Conservation (phyloP, 352 stramenopile species). For the Pythium scleroteichum region DNA sequence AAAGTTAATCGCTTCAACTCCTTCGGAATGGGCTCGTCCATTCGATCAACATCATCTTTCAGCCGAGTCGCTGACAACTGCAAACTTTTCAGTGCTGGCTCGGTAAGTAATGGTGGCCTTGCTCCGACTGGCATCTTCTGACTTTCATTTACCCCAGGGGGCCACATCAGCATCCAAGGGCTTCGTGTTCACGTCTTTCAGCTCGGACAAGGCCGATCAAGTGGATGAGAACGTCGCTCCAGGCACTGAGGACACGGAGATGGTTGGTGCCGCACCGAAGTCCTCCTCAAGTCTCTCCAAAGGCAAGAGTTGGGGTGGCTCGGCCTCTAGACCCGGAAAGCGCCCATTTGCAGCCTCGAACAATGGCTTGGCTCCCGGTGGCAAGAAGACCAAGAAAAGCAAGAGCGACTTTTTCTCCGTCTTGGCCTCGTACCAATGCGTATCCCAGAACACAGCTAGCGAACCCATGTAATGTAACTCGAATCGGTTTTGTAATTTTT, state of each 20-base stretch:
- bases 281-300: constrained; percentile 36
- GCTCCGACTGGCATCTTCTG: constrained; percentile 1
- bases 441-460: constrained; percentile 33
- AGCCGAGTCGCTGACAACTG: constrained; percentile 65
- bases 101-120: constrained; percentile 38
- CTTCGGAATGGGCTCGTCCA: constrained; percentile 47
- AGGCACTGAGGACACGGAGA: constrained; percentile 28
- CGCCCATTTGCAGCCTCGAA: constrained; percentile 26
- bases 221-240: constrained; percentile 39
- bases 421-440: constrained; percentile 70
- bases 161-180: constrained; percentile 45
- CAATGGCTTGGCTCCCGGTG: not conserved
- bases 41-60: constrained; percentile 62
- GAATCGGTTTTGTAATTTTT: too few relatives aligned
- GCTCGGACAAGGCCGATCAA: constrained; percentile 38
- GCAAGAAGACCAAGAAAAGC: constrained; percentile 38
- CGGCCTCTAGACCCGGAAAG: constrained; percentile 23
- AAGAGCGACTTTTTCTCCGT: constrained; percentile 67
- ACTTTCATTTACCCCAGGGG: not conserved
- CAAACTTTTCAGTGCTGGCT: constrained; percentile 68
- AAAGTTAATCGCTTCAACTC: constrained; percentile 58
- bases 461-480: constrained; percentile 38
- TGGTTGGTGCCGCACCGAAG: constrained; percentile 6
- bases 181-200: constrained; percentile 81
- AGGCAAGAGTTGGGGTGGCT: constrained; percentile 53